Conservation (phyloP, 2,329 filamentous ascomycete genomes). For the Microdochium nivale region DNA sequence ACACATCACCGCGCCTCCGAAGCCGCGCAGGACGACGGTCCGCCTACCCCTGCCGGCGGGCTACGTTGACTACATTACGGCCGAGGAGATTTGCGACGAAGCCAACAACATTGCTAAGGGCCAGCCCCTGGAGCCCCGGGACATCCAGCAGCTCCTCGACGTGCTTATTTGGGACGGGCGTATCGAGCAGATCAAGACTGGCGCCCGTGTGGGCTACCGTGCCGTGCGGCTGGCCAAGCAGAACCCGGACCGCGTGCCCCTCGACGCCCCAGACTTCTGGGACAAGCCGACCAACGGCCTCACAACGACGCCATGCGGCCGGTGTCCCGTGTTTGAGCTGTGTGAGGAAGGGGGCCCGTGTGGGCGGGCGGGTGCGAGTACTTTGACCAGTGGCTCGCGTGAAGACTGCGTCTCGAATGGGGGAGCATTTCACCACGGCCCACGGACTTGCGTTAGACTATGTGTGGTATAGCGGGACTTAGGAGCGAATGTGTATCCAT, state of each 20-base stretch:
- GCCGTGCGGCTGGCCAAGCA: slow-evolving; percentile 39
- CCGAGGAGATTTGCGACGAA: slow-evolving; percentile 64
- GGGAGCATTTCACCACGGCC: too few species aligned
- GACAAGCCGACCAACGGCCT: slow-evolving; percentile 57
- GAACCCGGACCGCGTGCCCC: slow-evolving; percentile 13
- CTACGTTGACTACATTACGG: slow-evolving; percentile 73
- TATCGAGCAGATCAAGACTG: slow-evolving; percentile 56
- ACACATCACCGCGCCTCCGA: slow-evolving; percentile 15
- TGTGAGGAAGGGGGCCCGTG: slow-evolving; percentile 89
- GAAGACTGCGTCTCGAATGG: too few species aligned
- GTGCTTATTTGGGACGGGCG: slow-evolving; percentile 84
- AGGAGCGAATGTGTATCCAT: slow-evolving; percentile 5
- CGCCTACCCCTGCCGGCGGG: slow-evolving; percentile 51
- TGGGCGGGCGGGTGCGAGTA: slow-evolving; percentile 88
- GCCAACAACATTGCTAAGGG: slow-evolving; percentile 62
- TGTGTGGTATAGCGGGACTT: too few species aligned
- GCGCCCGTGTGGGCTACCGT: slow-evolving; percentile 42
- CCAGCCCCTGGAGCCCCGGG: slow-evolving; percentile 59
- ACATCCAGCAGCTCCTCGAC: slow-evolving; percentile 79
- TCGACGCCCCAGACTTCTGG: slow-evolving; percentile 19
- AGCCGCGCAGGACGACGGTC: slow-evolving; percentile 21
- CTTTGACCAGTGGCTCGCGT: slow-evolving; percentile 72
- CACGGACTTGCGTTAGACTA: too few species aligned
- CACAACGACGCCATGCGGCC: slow-evolving; percentile 83
- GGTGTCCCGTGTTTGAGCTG: slow-evolving; percentile 86